phyloP scores from a whole-genome alignment of 1,284 basidiomycete genomes.

The Stygiomarasmius scandens region DNA sequence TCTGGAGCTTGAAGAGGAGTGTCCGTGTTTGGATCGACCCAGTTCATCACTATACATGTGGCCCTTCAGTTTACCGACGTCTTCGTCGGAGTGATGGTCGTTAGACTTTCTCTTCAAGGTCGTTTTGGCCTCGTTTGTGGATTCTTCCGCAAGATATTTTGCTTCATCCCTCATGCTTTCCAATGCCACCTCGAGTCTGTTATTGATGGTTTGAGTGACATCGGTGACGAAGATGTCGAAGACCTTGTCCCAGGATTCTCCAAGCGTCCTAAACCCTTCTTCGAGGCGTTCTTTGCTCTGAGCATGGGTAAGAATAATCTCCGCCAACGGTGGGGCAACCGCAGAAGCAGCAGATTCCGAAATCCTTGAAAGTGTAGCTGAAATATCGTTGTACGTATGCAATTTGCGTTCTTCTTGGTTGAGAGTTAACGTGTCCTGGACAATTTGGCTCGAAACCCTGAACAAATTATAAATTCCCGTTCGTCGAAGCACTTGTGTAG shows the following conservation, averaged over 20 bases:
- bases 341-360: constrained; percentile 41
- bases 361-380: constrained; percentile 45
- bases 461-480: background rate
- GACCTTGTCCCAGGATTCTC: constrained; percentile 45
- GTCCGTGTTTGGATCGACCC: background rate
- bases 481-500: background rate
- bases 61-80: background rate
- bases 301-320: constrained; percentile 43
- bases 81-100: constrained; percentile 1
- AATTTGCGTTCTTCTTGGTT: constrained; percentile 44
- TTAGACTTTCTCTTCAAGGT: constrained; percentile 11
- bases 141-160: constrained; percentile 20
- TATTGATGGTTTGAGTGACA: constrained; percentile 41
- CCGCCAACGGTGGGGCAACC: constrained; percentile 47
- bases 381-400: constrained; percentile 49
- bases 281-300: constrained; percentile 45
- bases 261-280: constrained; percentile 39
- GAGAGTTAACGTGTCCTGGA: constrained; percentile 42
- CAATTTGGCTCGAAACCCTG: constrained; percentile 48
- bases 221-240: constrained; percentile 44
- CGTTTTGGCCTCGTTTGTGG: background rate
- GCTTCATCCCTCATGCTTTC: constrained; percentile 37
- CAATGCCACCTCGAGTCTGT: constrained; percentile 39
- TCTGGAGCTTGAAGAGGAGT: constrained; percentile 11
- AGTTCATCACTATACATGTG: background rate